Evolutionary conservation across 495 filamentous ascomycete genomes (phyloP), one percentile per base, ranked within the genome.

Genomic region (Hypoxylon trugodes): DNA sequence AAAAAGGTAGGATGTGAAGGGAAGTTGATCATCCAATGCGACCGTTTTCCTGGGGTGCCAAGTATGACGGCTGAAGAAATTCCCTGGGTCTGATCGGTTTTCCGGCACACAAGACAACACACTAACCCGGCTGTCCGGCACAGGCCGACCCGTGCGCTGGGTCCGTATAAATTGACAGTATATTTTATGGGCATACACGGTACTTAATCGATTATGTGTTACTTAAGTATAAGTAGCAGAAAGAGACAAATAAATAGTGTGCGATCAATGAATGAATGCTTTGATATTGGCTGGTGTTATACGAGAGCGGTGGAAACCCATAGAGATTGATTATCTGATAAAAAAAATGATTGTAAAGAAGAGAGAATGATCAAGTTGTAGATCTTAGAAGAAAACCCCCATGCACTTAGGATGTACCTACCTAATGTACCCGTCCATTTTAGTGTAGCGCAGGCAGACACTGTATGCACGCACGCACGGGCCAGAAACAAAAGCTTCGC

Each of bases 111-210:
- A 59, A 55, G 43, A 45, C 51, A 41, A 35, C 47, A 58, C 64
- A 53, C 64, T 67, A 67, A 58, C 64, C 64, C 64, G 64, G 64
- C 64, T 67, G 64, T 67, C 64, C 64, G 64, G 64, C 64, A 67
- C 64, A 67, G 64, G 64, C 64, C 58, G 58, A 67, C 46, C 64
- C 64, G 64, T 67, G 64, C 58, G 30, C 35, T 41, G 33, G n/a
- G 32, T 37, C 64, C 57, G 63, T 66, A 36, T 24, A 40, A 57
- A 35, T 36, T 0, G n/a, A 67, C 64, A 58, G 64, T 67, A 40
- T 22, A 1, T n/a, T 1, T 15, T 4, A 16, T 1, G 9, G 12
- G 28, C 13, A 52, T 10, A 12, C 46, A 67, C 64, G 32, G 64
- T 58, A 19, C n/a, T n/a, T n/a, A n/a, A n/a, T n/a, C n/a, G n/a